A percentile compares a stretch with the other conserved stretches of the same genome.
phyloP scores from a whole-genome alignment of 352 stramenopile genomes.

The Globisporangium parvum region DNA sequence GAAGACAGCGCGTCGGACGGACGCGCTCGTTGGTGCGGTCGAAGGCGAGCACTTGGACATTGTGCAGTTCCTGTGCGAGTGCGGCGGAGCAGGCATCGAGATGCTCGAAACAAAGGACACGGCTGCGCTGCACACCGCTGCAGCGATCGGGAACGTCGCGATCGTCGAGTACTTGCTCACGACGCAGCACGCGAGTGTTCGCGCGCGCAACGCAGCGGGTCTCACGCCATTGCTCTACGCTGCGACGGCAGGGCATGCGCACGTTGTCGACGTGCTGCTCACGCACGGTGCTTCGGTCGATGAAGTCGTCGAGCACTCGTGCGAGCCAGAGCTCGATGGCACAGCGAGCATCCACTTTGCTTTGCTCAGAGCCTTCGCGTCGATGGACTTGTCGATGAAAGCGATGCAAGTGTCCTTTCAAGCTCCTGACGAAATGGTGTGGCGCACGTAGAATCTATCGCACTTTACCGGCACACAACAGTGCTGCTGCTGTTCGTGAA shows the following conservation, averaged over 20 bases:
- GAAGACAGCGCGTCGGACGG: background rate
- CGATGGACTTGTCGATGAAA: no score
- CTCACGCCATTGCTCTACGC: conserved; percentile 7
- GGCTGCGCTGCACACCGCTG: conserved; percentile 7
- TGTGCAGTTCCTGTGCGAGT: conserved; percentile 1
- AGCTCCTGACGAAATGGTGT: no score
- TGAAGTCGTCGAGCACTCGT: background rate
- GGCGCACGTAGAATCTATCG: no score
- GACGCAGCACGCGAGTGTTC: background rate
- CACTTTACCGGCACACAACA: no score
- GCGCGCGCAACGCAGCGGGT: background rate
- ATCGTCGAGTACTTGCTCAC: conserved; percentile 4
- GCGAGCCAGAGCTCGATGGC: conserved; percentile 5
- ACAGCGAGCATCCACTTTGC: conserved; percentile 10
- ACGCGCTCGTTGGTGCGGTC: conserved; percentile 3
- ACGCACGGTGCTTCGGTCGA: background rate
- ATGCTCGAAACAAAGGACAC: conserved; percentile 5
- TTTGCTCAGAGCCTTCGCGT: no score
- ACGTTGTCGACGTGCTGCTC: conserved; percentile 4
- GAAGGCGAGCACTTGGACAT: conserved; percentile 2
- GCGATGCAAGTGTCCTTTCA: no score
- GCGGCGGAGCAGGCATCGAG: conserved; percentile 2
- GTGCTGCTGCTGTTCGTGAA: no score
- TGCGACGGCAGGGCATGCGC: background rate
- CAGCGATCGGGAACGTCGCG: background rate